Conservation (phyloP, 257 asterid species). For the Solanum neorickii region DNA sequence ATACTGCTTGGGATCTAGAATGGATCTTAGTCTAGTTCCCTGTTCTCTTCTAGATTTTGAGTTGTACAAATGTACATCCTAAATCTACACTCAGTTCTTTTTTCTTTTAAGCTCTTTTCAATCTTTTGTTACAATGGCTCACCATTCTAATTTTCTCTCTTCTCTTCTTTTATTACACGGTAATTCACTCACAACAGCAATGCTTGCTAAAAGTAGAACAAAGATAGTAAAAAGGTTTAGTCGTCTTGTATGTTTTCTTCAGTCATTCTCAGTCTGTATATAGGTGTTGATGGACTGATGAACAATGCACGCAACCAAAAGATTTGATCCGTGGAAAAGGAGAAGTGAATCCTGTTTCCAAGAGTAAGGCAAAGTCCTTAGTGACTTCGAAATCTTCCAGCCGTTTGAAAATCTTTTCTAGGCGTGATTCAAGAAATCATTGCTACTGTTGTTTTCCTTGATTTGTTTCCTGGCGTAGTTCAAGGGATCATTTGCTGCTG, state of each 20-base stretch:
- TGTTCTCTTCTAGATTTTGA: background rate
- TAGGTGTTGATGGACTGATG: background rate
- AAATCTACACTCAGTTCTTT: background rate
- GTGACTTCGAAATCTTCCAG: too few relatives aligned
- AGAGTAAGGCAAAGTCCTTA: background rate
- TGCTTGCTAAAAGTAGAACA: background rate
- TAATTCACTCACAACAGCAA: background rate
- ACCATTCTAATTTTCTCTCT: background rate
- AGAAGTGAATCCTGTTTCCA: background rate
- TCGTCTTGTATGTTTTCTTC: background rate
- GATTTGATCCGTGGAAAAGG: background rate
- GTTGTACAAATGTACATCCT: background rate
- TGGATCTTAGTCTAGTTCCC: background rate
- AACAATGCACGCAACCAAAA: background rate
- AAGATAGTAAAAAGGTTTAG: background rate
- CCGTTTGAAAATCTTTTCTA: too few relatives aligned
- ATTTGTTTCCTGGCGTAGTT: too few relatives aligned
- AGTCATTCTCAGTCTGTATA: background rate
- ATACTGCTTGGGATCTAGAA: background rate
- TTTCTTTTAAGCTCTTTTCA: background rate
- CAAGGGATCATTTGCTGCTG: too few relatives aligned
- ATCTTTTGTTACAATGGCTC: background rate
- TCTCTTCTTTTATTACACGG: background rate
- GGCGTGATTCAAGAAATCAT: too few relatives aligned
- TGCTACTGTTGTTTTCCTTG: too few relatives aligned